These are phyloP conservation scores for Vachellia pachyceras DNA, from an alignment of 306 rosid genomes.

Conservation along the genomic window DNA sequence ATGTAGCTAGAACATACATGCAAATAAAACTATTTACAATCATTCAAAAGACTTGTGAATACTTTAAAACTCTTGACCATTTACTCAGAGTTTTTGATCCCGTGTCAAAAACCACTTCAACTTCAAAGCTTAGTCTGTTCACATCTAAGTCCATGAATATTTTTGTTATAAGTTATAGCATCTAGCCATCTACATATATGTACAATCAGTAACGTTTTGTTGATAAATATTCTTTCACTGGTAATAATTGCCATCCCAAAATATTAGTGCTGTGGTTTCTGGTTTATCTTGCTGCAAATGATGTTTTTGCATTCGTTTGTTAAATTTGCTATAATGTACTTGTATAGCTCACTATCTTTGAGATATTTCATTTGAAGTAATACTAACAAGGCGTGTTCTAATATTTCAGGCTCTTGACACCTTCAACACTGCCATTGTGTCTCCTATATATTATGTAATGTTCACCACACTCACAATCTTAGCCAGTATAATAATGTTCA, in stretches of 20 bases:
- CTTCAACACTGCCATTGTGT: conserved; percentile 86
- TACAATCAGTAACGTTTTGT: neutral
- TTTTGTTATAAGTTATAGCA: neutral
- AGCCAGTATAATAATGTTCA: conserved; percentile 89
- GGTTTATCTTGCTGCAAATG: conserved; percentile 12
- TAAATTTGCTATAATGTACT: conserved; percentile 13
- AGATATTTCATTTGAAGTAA: conserved; percentile 2
- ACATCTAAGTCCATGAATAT: neutral
- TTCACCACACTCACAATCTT: conserved; percentile 81
- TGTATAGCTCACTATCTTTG: neutral
- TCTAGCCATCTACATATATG: neutral
- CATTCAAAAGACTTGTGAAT: neutral
- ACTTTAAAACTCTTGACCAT: neutral
- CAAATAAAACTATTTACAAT: neutral
- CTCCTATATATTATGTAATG: conserved; percentile 91
- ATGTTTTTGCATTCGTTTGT: conserved; percentile 19
- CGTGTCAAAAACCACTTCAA: neutral
- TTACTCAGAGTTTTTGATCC: neutral
- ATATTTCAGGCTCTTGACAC: conserved; percentile 89
- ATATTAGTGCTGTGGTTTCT: neutral
- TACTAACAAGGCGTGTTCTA: conserved; percentile 29
- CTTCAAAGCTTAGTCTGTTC: neutral
- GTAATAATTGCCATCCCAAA: neutral
- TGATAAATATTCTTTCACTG: neutral
- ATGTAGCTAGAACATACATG: neutral